Evolutionary conservation across 805 yeast species (phyloP).

Genomic region (Candida lessepsii): DNA sequence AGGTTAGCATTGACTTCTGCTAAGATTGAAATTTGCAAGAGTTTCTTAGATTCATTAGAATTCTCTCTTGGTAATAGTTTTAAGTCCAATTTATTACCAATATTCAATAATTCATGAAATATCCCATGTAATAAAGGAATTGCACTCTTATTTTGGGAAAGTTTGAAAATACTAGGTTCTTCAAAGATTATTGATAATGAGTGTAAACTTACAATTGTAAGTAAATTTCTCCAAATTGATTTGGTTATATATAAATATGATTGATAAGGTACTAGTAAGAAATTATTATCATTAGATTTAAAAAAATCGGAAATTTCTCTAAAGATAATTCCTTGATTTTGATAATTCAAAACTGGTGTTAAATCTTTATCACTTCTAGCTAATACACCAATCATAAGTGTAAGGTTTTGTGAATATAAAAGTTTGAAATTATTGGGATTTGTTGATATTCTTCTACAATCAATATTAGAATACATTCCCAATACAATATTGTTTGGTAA

Average conservation of each 20-base stretch:
- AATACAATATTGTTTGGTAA: constrained; percentile 14
- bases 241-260: constrained; percentile 5
- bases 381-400: constrained; percentile 8
- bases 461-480: constrained; percentile 16
- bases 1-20: constrained; percentile 13
- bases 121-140: constrained; percentile 18
- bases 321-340: constrained; percentile 2
- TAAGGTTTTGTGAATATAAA: constrained; percentile 4
- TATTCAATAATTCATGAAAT: constrained; percentile 14
- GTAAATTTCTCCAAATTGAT: constrained; percentile 15
- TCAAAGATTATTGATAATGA: constrained; percentile 20
- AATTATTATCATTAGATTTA: neutral
- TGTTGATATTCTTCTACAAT: constrained; percentile 14
- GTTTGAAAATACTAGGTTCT: constrained; percentile 16
- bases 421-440: constrained; percentile 12
- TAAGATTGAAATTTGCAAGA: constrained; percentile 15
- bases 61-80: constrained; percentile 11
- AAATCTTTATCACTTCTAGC: neutral
- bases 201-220: constrained; percentile 16
- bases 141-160: constrained; percentile 10
- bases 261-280: constrained; percentile 3
- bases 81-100: constrained; percentile 9
- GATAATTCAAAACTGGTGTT: neutral
- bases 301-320: neutral
- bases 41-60: constrained; percentile 13